These are phyloP conservation scores for Ochromonas danica DNA, from an alignment of 108 stramenopile species.

Conservation along the genomic window DNA sequence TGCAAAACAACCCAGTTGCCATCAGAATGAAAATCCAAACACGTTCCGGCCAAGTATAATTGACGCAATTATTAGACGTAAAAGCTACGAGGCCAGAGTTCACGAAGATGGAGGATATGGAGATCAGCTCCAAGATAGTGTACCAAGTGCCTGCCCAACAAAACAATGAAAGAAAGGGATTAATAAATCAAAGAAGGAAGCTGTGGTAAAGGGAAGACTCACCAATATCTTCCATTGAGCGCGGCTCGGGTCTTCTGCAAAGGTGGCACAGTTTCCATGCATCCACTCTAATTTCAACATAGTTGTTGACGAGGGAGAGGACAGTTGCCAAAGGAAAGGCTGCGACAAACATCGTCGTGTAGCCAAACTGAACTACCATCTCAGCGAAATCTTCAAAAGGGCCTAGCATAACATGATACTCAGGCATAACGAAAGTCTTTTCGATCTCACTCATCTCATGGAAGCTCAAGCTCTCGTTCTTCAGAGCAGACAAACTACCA, in stretches of 20 bases:
- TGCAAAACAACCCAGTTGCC: conserved; percentile 9
- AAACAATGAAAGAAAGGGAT: too few species aligned
- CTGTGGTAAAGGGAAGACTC: too few species aligned
- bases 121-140: conserved; percentile 21
- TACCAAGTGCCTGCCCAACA: not conserved
- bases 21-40: conserved; percentile 35
- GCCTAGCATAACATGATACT: conserved; percentile 25
- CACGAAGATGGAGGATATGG: not conserved
- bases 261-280: conserved; percentile 34
- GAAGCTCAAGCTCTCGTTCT: not conserved
- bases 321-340: conserved; percentile 47
- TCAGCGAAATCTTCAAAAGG: conserved; percentile 33
- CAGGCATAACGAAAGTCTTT: not conserved
- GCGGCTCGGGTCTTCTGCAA: conserved; percentile 25
- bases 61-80: not conserved
- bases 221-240: conserved; percentile 21
- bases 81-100: conserved; percentile 31
- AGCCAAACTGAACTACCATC: conserved; percentile 52
- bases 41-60: conserved; percentile 22
- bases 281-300: conserved; percentile 31
- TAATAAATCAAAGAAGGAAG: too few species aligned
- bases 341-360: conserved; percentile 50
- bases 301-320: conserved; percentile 17
- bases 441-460: conserved; percentile 21
- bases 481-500: not conserved